A percentile compares a stretch with the other conserved stretches of the same genome.
Conservation (phyloP, 768 basidiomycete species). For the Ramaria sp. region DNA sequence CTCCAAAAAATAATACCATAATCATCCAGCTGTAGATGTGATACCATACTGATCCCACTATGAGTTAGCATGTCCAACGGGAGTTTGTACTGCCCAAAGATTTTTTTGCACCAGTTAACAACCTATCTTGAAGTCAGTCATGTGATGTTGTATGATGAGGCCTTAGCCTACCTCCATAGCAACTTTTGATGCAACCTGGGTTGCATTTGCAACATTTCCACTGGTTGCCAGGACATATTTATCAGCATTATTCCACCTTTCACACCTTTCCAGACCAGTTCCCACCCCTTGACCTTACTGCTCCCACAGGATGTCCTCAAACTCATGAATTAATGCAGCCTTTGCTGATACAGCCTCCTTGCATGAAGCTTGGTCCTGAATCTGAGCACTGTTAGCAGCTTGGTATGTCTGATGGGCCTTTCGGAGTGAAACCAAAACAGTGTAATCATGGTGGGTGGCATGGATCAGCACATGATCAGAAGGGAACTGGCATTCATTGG, state of each 20-base stretch:
- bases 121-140: not conserved
- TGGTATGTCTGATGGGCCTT: not conserved
- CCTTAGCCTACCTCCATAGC: not conserved
- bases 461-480: not conserved
- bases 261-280: not conserved
- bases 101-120: not conserved
- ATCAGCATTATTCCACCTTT: not conserved
- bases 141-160: not conserved
- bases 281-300: not conserved
- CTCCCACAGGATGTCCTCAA: not conserved
- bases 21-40: too few species aligned
- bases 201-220: not conserved
- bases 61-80: too few species aligned
- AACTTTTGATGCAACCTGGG: not conserved
- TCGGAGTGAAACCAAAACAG: not conserved
- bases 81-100: not conserved
- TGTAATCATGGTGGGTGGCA: not conserved
- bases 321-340: not conserved
- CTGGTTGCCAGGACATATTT: not conserved
- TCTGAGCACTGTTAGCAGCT: not conserved
- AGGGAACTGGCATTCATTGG: not conserved
- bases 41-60: not conserved
- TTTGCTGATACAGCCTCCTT: not conserved
- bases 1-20: too few species aligned
- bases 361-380: too few species aligned